Conservation (phyloP, 2,329 filamentous ascomycete genomes). For the Fusarium praegraminearum region DNA sequence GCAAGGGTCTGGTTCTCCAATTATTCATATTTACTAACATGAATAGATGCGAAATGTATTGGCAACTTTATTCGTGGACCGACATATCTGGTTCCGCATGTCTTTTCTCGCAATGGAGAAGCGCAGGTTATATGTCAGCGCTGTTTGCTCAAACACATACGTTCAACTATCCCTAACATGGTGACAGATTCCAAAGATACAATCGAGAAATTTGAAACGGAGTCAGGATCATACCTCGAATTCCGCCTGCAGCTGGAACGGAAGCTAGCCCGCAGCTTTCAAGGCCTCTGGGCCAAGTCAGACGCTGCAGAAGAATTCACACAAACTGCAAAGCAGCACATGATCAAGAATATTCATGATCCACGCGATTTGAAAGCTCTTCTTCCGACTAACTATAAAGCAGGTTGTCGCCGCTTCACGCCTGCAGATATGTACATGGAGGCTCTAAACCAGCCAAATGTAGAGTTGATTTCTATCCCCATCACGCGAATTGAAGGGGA, state of each 20-base stretch:
- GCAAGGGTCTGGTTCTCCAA: not conserved
- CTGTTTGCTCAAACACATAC: too few relatives aligned
- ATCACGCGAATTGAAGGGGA: not conserved
- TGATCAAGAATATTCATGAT: not conserved
- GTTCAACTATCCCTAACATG: not conserved
- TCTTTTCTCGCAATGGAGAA: not conserved
- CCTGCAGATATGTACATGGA: not conserved
- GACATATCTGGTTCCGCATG: not conserved
- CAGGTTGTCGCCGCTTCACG: not conserved
- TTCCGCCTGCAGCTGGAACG: not conserved
- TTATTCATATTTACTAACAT: not conserved
- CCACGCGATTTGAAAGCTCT: not conserved
- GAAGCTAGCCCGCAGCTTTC: not conserved
- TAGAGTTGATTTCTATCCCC: slow-evolving; percentile 10
- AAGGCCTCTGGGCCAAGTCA: not conserved
- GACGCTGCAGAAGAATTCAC: not conserved
- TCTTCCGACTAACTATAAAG: not conserved
- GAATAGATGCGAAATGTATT: not conserved
- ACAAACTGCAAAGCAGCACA: not conserved
- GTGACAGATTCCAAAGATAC: not conserved
- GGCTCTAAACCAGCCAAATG: not conserved
- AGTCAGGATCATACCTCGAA: not conserved
- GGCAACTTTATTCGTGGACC: not conserved
- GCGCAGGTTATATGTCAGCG: not conserved
- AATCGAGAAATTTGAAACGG: not conserved